Evolutionary conservation across 2,329 filamentous ascomycete genomes (phyloP), one percentile per base, ranked within the genome.

Genomic region (Tothia fuscella): DNA sequence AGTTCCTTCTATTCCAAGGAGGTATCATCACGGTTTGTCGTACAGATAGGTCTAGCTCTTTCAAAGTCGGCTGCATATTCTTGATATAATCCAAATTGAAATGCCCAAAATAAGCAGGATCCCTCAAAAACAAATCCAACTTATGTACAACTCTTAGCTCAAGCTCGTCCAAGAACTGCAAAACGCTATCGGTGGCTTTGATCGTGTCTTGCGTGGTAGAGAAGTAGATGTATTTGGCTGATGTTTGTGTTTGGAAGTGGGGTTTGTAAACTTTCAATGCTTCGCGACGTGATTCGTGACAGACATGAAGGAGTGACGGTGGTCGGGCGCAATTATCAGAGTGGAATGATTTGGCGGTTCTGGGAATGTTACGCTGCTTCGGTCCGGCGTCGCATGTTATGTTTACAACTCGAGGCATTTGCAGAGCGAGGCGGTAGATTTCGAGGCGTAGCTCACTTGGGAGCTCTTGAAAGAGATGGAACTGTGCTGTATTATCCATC

Each of bases 151-250:
- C 5, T 9, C 28, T 17, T 24, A 4, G 20, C 2, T 22, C 35
- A 3, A 25, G 17, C 7, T 19, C 5, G 10, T 28, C 28, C 21
- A 37, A 5, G 4, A 25, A 26, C 14, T 37, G 35, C 3, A 37
- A 21, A n/a, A 37, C 35, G 17, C 35, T 21, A 22, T 37, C 35
- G n/a, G n/a, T 2, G n/a, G 22, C 25, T 10, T 37, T 25, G 13
- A 37, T 16, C 6, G 21, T 28, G 20, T 37, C 35, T 7, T 37
- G 35, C 22, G 25, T 17, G 35, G 28, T 25, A n/a, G 13, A 2
- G 35, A 37, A 6, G 21, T 37, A 37, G 9, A 25, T 37, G 22
- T 37, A 37, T n/a, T 28, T 37, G 5, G 22, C 22, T 25, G 35
- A 37, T 2, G 22, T 26, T 6, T 25, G 22, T 37, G 35, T 37